Conservation (phyloP, 1,139 yeast genomes). For the Suhomyces anneliseae region DNA sequence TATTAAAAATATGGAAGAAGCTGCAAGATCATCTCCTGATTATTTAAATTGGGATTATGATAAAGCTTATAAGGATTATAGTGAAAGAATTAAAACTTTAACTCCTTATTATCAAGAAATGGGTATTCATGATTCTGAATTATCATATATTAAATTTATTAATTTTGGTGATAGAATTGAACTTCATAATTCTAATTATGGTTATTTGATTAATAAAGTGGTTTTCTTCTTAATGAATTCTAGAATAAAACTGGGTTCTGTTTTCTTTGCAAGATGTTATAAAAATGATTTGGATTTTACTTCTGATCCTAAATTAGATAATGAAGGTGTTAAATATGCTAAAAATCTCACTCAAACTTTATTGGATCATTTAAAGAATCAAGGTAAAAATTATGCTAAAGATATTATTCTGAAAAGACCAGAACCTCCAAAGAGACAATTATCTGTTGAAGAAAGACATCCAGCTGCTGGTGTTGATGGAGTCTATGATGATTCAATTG, state of each 20-base stretch:
- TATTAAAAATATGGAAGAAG: slow-evolving; percentile 70
- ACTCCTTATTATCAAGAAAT: slow-evolving; percentile 54
- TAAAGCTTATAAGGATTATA: slow-evolving; percentile 61
- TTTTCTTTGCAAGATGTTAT: slow-evolving; percentile 83
- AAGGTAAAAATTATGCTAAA: slow-evolving; percentile 32
- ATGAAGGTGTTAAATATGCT: slow-evolving; percentile 56
- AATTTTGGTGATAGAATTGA: slow-evolving; percentile 89
- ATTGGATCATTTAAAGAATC: slow-evolving; percentile 33
- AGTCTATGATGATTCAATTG: slow-evolving; percentile 50
- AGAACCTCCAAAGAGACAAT: slow-evolving; percentile 16
- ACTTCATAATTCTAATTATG: slow-evolving; percentile 77
- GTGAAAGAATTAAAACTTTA: slow-evolving; percentile 51
- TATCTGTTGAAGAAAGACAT: slow-evolving; percentile 32
- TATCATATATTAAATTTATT: slow-evolving; percentile 78
- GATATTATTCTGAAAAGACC: slow-evolving; percentile 14
- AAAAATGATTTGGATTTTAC: slow-evolving; percentile 56
- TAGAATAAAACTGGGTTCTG: slow-evolving; percentile 79
- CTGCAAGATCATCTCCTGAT: slow-evolving; percentile 88
- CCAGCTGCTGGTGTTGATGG: slow-evolving; percentile 54
- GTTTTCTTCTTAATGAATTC: slow-evolving; percentile 89
- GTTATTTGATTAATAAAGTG: slow-evolving; percentile 85
- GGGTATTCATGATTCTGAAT: slow-evolving; percentile 48
- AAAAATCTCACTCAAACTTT: slow-evolving; percentile 40
- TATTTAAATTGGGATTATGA: slow-evolving; percentile 71
- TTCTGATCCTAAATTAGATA: slow-evolving; percentile 67